Evolutionary conservation across 2,329 filamentous ascomycete genomes (phyloP), one percentile per base, ranked within the genome.

Genomic region (Trichoderma sp.): DNA sequence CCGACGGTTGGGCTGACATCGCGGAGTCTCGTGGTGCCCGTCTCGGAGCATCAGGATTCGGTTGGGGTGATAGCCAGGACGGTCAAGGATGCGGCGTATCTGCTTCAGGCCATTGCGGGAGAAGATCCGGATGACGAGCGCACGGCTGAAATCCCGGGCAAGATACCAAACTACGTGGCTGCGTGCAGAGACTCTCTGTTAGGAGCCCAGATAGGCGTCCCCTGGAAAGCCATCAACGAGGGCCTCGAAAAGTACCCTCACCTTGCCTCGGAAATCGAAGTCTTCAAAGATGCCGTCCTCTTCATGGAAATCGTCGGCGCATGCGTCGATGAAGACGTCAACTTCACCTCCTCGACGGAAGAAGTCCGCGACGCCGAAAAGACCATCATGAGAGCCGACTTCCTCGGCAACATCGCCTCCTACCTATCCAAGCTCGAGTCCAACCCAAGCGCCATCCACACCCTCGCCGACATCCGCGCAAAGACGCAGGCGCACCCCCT

Each of bases 1-100:
- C 86, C 88, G 1, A 88, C 87, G 0, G 85, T 90, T 1, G 88
- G 88, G 0, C 77, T 90, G 3, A 89, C 84, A 0, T 87, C 85
- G 1, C 78, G 85, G 15, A 77, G 81, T 67, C 78, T 88, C 4
- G 87, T 89, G 1, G 85, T 90, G n/a, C 88, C 88, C 0, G 85
- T 90, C 6, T 84, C 81, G 15, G 74, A 81, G 45, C 83, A 86
- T 69, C 85, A 88, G 69, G 89, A 91, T 69, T 86, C 83, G 0
- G 80, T 90, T 1, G 88, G 88, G 0, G 80, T 82, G 0, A 86
- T 91, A 73, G 85, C 83, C 0, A 81, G 83, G 48, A 89, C 83
- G 0, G 84, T 91, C 2, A 80, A 81, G 17, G 89, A 91, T 71
- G 88, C 87, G 0, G 83, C 83, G 0, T 83, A 85, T 67, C 79